phyloP scores from a whole-genome alignment of 1,284 basidiomycete genomes.

The Leccinum solheimii region DNA sequence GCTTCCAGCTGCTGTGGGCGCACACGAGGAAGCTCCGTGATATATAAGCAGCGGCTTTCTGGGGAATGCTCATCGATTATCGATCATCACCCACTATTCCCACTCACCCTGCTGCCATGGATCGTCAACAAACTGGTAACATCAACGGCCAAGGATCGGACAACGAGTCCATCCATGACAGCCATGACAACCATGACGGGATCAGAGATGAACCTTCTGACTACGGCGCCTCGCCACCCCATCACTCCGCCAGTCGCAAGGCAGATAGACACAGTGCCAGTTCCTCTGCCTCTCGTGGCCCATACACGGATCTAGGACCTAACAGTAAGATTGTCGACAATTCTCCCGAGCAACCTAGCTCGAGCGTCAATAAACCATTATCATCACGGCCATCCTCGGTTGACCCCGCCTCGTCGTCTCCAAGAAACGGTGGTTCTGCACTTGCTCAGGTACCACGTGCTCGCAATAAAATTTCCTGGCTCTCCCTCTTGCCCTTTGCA shows the following conservation, averaged over 20 bases:
- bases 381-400: not conserved
- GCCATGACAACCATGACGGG: too few relatives aligned
- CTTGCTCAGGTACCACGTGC: not conserved
- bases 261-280: not conserved
- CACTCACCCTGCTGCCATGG: not conserved
- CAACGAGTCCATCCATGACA: not conserved
- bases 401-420: not conserved
- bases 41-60: not conserved
- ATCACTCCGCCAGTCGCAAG: not conserved
- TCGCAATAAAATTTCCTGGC: too few relatives aligned
- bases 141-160: not conserved
- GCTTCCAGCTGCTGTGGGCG: not conserved
- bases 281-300: not conserved
- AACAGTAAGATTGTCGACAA: not conserved
- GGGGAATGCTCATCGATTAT: not conserved
- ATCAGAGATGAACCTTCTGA: slow-evolving; percentile 1
- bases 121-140: not conserved
- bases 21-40: too few relatives aligned
- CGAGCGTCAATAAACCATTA: not conserved
- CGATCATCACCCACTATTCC: not conserved
- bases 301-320: not conserved
- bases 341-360: not conserved
- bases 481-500: slow-evolving; percentile 31
- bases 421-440: not conserved
- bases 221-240: slow-evolving; percentile 17